phyloP scores from a whole-genome alignment of 768 basidiomycete genomes.

The Leccinum obscurum region DNA sequence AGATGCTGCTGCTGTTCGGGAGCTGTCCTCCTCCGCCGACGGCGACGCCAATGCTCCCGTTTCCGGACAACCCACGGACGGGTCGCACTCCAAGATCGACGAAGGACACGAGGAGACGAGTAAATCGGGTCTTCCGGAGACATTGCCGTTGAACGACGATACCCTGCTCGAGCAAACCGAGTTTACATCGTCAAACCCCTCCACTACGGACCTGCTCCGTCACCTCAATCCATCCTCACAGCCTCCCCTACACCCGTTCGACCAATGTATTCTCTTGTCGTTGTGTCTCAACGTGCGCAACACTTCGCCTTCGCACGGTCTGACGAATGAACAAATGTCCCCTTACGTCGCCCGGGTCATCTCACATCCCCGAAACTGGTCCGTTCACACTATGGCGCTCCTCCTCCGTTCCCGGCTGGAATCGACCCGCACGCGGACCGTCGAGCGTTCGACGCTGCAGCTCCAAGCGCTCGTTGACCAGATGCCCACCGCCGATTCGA shows the following conservation, averaged over 20 bases:
- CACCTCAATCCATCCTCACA: constrained; percentile 84
- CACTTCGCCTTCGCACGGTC: constrained; percentile 84
- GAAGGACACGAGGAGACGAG: constrained; percentile 1
- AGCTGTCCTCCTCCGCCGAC: constrained; percentile 2
- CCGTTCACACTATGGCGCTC: constrained; percentile 94
- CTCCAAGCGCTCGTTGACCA: constrained; percentile 96
- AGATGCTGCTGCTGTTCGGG: constrained; percentile 3
- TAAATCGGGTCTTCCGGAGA: constrained; percentile 60
- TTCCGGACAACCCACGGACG: constrained; percentile 6
- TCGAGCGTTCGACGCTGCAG: constrained; percentile 90
- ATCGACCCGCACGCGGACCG: constrained; percentile 82
- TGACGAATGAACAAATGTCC: constrained; percentile 89
- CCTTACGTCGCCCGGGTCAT: constrained; percentile 91
- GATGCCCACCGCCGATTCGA: constrained; percentile 86
- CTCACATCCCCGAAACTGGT: constrained; percentile 91
- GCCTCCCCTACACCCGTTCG: constrained; percentile 86
- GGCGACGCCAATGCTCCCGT: neutral
- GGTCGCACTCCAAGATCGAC: constrained; percentile 10
- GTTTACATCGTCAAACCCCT: constrained; percentile 74
- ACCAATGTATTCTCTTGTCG: constrained; percentile 89
- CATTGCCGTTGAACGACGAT: constrained; percentile 88
- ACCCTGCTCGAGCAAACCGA: constrained; percentile 92
- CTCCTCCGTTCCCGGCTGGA: constrained; percentile 92
- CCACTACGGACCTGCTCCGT: constrained; percentile 48
- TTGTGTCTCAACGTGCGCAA: constrained; percentile 90